Evolutionary conservation across 441 rosid genomes (phyloP), one percentile per base, ranked within the genome.

Genomic region (Monsonia emarginata): DNA sequence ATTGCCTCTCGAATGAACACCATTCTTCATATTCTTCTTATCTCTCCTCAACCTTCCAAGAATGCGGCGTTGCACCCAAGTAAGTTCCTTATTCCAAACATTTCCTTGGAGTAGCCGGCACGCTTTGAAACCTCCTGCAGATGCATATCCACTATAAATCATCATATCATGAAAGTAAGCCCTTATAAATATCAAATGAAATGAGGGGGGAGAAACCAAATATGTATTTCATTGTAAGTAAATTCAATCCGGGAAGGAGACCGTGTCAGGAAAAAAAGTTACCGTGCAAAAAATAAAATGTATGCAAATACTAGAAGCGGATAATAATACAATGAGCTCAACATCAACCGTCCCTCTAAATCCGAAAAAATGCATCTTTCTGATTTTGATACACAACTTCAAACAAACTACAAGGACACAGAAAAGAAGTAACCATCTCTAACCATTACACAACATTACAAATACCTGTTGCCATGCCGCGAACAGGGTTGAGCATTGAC

Each of bases 381-480:
- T 7, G 13, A 36, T 36, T 0, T 4, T 36, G 52, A 21, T 21
- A 44, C 14, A 21, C 19, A 44, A n/a, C 3, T 44, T 3, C 18
- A n/a, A 44, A 44, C n/a, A 14, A 44, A 44, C 52, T 44, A 14
- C 5, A 44, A 44, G 52, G 19, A n/a, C 52, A 44, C 21, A 44
- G n/a, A 44, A 14, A n/a, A 44, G n/a, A 42, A 42, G 14, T 18
- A 42, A 42, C 3, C 50, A n/a, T 42, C 18, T n/a, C 16, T n/a
- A n/a, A 42, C 0, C 19, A 13, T n/a, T 40, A 40, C 7, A 36
- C 2, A 36, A 36, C 14, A 36, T 36, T 10, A 1, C 10, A 11
- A 44, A 44, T 44, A 44, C 52, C 52, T 44, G 52, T 44, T 44
- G 52, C 52, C 19, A 44, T 44, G 52, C n/a, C n/a, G 52, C 52